Conservation (phyloP, 805 yeast species). For the Sugiyamaella lignohabitans region DNA sequence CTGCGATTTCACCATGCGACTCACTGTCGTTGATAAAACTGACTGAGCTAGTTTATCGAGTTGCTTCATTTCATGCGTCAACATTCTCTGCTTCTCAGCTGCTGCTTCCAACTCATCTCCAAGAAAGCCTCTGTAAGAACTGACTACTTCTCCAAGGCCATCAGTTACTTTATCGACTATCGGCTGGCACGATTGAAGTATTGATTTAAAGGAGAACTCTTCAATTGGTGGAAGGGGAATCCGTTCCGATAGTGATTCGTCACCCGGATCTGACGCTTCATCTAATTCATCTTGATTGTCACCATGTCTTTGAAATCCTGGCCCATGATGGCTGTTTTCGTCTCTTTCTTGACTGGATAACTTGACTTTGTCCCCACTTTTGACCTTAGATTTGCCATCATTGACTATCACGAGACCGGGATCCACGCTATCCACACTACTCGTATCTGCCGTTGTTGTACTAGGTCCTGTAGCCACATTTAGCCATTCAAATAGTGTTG, state of each 20-base stretch:
- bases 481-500: constrained; percentile 6
- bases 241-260: neutral
- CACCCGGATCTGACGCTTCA: too few relatives aligned
- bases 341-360: too few relatives aligned
- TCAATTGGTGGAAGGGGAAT: constrained; percentile 12
- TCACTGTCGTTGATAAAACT: constrained; percentile 11
- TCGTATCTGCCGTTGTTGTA: too few relatives aligned
- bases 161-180: constrained; percentile 10
- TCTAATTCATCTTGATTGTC: neutral
- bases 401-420: constrained; percentile 1
- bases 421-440: neutral
- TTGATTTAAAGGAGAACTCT: constrained; percentile 14
- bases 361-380: neutral
- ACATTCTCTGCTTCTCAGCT: constrained; percentile 11
- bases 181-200: constrained; percentile 8
- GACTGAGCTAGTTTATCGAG: constrained; percentile 17
- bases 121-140: constrained; percentile 17
- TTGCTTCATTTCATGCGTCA: constrained; percentile 15
- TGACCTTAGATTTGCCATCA: neutral
- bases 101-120: constrained; percentile 17
- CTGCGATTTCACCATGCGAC: constrained; percentile 4
- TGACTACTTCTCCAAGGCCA: constrained; percentile 7
- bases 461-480: neutral
- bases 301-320: neutral
- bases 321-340: too few relatives aligned